Evolutionary conservation across 345 rosid species (phyloP).

Genomic region (Corchorus capsularis): DNA sequence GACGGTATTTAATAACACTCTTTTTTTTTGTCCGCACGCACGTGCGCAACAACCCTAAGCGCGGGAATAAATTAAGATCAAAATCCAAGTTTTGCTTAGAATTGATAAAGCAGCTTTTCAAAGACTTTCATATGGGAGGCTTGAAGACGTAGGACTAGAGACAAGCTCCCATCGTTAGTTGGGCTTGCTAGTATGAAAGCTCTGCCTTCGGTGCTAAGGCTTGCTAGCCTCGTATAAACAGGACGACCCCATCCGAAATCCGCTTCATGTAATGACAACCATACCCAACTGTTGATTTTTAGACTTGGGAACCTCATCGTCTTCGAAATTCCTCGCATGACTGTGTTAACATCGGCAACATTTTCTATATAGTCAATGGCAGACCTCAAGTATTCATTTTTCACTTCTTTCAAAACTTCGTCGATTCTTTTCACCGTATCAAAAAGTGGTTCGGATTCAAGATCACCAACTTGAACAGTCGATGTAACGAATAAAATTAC

Average conservation of each 20-base stretch:
- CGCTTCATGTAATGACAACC: constrained; percentile 51
- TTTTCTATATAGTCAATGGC: constrained; percentile 35
- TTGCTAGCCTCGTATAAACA: constrained; percentile 39
- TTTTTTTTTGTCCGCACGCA: too few species aligned
- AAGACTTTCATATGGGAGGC: constrained; percentile 16
- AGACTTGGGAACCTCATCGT: constrained; percentile 41
- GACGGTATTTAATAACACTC: too few species aligned
- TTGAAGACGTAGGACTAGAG: constrained; percentile 3
- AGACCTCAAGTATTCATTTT: constrained; percentile 47
- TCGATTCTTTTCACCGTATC: constrained; percentile 35
- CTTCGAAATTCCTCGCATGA: constrained; percentile 40
- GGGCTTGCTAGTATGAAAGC: constrained; percentile 42
- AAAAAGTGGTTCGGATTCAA: constrained; percentile 30
- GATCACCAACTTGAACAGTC: constrained; percentile 20
- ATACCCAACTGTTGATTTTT: constrained; percentile 41
- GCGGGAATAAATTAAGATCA: too few species aligned
- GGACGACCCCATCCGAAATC: constrained; percentile 63
- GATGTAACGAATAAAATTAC: constrained; percentile 34
- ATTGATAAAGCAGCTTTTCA: background rate
- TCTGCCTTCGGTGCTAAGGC: constrained; percentile 40
- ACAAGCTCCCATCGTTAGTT: constrained; percentile 45
- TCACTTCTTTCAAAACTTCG: constrained; percentile 22
- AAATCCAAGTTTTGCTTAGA: too few species aligned
- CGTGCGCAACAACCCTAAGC: too few species aligned
- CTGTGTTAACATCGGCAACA: constrained; percentile 22